phyloP scores from a whole-genome alignment of 2,329 filamentous ascomycete genomes.

The Pseudophaeomoniella oleicola region DNA sequence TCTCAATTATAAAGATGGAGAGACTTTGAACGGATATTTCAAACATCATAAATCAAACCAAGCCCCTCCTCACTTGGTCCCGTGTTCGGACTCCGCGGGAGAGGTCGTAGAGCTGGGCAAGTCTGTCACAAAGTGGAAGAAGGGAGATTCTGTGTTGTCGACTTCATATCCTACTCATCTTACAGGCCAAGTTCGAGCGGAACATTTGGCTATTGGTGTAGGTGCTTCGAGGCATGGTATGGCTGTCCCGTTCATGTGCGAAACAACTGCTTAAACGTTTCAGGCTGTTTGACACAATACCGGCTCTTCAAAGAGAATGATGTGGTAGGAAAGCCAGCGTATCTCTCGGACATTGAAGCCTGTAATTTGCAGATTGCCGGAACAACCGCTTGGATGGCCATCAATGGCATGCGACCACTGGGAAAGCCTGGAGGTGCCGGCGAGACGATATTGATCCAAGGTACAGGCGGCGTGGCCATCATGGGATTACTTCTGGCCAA shows the following conservation, averaged over 20 bases:
- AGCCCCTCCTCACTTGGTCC: slow-evolving; percentile 16
- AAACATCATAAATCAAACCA: slow-evolving; percentile 24
- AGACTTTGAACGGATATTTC: slow-evolving; percentile 19
- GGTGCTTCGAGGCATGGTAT: not conserved
- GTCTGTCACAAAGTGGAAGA: slow-evolving; percentile 15
- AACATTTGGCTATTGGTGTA: not conserved
- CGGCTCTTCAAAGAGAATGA: slow-evolving; percentile 26
- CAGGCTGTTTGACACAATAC: slow-evolving; percentile 25
- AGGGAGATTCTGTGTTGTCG: slow-evolving; percentile 24
- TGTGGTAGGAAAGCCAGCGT: slow-evolving; percentile 20
- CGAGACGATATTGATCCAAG: slow-evolving; percentile 30
- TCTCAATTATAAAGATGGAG: slow-evolving; percentile 39
- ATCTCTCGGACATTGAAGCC: slow-evolving; percentile 23
- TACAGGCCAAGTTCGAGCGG: slow-evolving; percentile 18
- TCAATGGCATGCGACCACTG: slow-evolving; percentile 18
- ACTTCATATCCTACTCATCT: slow-evolving; percentile 26
- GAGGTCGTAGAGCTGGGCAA: slow-evolving; percentile 25
- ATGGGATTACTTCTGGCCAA: slow-evolving; percentile 21
- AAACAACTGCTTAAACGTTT: slow-evolving; percentile 30
- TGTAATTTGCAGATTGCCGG: slow-evolving; percentile 29
- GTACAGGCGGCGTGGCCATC: slow-evolving; percentile 21
- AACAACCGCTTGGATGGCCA: slow-evolving; percentile 29
- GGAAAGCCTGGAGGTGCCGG: slow-evolving; percentile 14
- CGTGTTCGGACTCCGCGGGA: slow-evolving; percentile 27
- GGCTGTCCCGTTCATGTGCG: slow-evolving; percentile 17